Conservation (phyloP, 2,329 filamentous ascomycete genomes). For the Xylaria sp. region DNA sequence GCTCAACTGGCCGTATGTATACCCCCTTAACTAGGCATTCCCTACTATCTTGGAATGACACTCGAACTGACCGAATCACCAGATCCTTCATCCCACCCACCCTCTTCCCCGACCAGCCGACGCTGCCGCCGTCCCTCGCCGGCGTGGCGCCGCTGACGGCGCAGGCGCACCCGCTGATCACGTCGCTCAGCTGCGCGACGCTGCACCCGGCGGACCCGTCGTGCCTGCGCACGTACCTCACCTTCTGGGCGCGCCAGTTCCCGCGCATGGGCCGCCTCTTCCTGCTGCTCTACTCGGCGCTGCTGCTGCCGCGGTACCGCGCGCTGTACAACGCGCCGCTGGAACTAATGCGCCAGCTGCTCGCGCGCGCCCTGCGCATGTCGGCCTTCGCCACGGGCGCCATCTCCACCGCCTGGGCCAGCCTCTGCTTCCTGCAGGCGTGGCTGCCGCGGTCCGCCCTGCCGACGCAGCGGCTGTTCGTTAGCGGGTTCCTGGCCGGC, state of each 20-base stretch:
- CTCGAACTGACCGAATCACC: slow-evolving; percentile 30
- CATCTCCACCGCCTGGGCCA: slow-evolving; percentile 86
- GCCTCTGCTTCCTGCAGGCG: slow-evolving; percentile 84
- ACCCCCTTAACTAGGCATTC: not conserved
- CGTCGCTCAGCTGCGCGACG: slow-evolving; percentile 82
- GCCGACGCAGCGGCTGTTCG: slow-evolving; percentile 84
- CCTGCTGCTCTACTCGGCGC: slow-evolving; percentile 70
- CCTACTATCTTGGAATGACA: slow-evolving; percentile 2
- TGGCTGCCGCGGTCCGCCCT: slow-evolving; percentile 74
- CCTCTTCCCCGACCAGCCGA: slow-evolving; percentile 74
- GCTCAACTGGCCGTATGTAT: slow-evolving; percentile 77
- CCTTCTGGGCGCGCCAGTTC: slow-evolving; percentile 84
- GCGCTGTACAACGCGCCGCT: slow-evolving; percentile 71
- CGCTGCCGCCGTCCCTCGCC: slow-evolving; percentile 66
- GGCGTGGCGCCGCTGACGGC: slow-evolving; percentile 77
- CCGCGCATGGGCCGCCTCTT: slow-evolving; percentile 78
- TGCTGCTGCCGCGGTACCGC: slow-evolving; percentile 71
- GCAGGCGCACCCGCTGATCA: slow-evolving; percentile 84
- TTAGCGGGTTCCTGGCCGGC: slow-evolving; percentile 83
- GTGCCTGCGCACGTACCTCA: slow-evolving; percentile 83
- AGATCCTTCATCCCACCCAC: slow-evolving; percentile 83
- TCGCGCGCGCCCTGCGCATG: slow-evolving; percentile 71
- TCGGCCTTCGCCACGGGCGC: slow-evolving; percentile 78
- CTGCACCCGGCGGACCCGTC: slow-evolving; percentile 88
- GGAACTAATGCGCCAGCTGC: slow-evolving; percentile 65